A percentile compares a stretch with the other conserved stretches of the same genome.
These are phyloP conservation scores for Globisporangium takayamanum DNA, from an alignment of 352 stramenopile species.

Conservation along the genomic window DNA sequence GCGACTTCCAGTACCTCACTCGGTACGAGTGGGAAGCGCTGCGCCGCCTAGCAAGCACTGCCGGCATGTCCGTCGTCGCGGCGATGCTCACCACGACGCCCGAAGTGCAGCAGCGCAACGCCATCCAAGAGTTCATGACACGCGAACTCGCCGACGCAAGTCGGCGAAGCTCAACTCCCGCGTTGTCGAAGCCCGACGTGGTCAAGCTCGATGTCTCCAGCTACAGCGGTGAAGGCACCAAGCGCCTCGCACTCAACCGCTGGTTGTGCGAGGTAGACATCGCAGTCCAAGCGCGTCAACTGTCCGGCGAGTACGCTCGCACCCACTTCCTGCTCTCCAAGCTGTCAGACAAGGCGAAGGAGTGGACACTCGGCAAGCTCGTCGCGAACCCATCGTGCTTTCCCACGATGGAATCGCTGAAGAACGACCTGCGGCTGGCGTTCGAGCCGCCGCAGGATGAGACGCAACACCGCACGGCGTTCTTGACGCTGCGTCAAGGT, in stretches of 20 bases:
- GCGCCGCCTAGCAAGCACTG: not conserved
- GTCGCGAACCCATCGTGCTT: slow-evolving; percentile 3
- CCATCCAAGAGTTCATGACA: too few relatives aligned
- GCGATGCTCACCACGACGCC: not conserved
- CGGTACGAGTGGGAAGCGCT: not conserved
- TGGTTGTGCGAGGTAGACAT: slow-evolving; percentile 22
- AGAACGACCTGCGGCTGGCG: too few relatives aligned
- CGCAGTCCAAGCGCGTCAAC: slow-evolving; percentile 7
- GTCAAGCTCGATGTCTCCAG: slow-evolving; percentile 23
- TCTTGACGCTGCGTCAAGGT: too few relatives aligned
- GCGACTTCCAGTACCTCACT: not conserved
- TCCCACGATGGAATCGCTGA: not conserved
- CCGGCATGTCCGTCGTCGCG: not conserved
- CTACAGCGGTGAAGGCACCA: slow-evolving; percentile 12
- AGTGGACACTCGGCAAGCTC: too few relatives aligned
- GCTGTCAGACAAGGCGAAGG: too few relatives aligned
- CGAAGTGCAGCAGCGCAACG: too few relatives aligned
- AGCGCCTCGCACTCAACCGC: slow-evolving; percentile 12
- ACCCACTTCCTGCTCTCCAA: too few relatives aligned
- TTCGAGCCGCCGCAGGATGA: too few relatives aligned
- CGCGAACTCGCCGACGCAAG: too few relatives aligned
- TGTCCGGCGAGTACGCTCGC: too few relatives aligned
- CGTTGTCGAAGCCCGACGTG: slow-evolving; percentile 7
- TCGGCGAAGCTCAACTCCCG: not conserved
- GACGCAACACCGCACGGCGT: too few relatives aligned